Percentiles rank a stretch among this genome's conserved stretches.
Conservation (phyloP, 257 asterid genomes). For the Nicotiana paniculata region DNA sequence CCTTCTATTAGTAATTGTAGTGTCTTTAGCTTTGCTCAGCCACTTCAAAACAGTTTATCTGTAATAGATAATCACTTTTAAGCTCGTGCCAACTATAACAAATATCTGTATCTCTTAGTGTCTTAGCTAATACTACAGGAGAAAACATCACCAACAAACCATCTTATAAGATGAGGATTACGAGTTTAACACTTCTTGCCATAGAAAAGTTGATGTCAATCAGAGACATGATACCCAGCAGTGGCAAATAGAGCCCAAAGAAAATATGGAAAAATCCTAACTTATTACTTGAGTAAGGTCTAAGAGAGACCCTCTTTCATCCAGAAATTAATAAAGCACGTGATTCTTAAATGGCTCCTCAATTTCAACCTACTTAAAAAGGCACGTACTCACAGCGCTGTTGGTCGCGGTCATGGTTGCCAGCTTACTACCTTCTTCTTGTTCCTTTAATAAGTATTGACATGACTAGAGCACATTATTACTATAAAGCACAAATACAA, state of each 20-base stretch:
- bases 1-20: background rate
- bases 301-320: background rate
- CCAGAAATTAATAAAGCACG: background rate
- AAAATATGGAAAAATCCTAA: background rate
- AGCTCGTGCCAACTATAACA: background rate
- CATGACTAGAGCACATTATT: background rate
- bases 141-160: background rate
- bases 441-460: background rate
- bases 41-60: background rate
- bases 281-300: background rate
- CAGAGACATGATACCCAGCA: background rate
- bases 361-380: background rate
- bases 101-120: background rate
- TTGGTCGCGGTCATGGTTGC: background rate
- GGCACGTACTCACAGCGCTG: background rate
- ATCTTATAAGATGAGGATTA: background rate
- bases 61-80: background rate
- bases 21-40: background rate
- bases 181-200: background rate
- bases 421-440: background rate
- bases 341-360: background rate
- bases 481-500: background rate
- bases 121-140: background rate
- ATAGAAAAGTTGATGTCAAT: background rate
- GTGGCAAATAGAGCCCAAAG: background rate